Evolutionary conservation across 352 stramenopile species (phyloP), one percentile per base, ranked within the genome.

Genomic region (Pythium diclinum): DNA sequence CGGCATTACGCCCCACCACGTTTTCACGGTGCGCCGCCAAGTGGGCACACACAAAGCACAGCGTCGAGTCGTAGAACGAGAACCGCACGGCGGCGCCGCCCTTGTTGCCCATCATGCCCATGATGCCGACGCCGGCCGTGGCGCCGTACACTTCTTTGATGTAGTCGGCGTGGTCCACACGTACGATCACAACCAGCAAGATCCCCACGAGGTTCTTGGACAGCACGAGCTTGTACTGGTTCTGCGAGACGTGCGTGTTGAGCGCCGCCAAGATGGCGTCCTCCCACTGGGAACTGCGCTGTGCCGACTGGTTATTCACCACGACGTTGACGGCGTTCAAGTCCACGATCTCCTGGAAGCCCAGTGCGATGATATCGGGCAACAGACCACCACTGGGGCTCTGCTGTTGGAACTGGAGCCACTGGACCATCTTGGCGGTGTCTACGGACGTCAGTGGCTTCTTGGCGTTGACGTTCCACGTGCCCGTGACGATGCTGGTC

Each of bases 381-480:
- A 71, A 49, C 25, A 28, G 62, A 11, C 16, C 62, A 14, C 25
- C 34, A 6, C n/a, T 49, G 28, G 10, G 14, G 25, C 28, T 59
- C 32, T 9, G 56, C 44, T 46, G 32, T 49, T 73, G 59, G n/a
- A 70, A 66, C 36, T 87, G 72, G 11, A 96, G 64, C 87, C 87
- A 96, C 32, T 87, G 73, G n/a, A 78, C 53, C 58, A 92, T 73
- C 68, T 88, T 84, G 19, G 67, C 56, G 7, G 74, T 79, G 36
- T 92, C 81, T 0, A 60, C 44, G 0, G 68, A 61, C 42, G 86
- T 73, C n/a, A 97, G 74, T 19, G 95, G 96, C 58, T 98, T 98
- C 79, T 99, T 99, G 52, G 96, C 98, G 75, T 99, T 99, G 16
- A 99, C 98, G 72, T 99, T 99, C 96, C 97, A 99, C 30, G 97